Conservation (phyloP, 768 basidiomycete genomes). For the Crepidotus variabilis region DNA sequence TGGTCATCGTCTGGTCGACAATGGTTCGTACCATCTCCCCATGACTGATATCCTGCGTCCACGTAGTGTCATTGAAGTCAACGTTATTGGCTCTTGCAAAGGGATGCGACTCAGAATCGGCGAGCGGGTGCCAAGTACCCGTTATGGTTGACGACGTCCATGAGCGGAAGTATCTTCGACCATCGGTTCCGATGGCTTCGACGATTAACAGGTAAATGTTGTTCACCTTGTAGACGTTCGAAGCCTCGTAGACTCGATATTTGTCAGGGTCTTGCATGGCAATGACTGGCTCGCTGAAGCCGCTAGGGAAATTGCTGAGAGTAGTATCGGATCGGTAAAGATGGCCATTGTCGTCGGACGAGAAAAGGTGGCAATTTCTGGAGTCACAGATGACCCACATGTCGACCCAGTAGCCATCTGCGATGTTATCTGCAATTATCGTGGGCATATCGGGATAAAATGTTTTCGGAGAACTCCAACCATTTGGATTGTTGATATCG, state of each 20-base stretch:
- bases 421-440: constrained; percentile 12
- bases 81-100: constrained; percentile 17
- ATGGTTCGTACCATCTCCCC: constrained; percentile 9
- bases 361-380: constrained; percentile 16
- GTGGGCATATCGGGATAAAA: constrained; percentile 10
- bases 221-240: constrained; percentile 13
- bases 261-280: constrained; percentile 11
- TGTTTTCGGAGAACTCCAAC: constrained; percentile 13
- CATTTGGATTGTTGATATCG: constrained; percentile 13
- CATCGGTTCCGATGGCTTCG: constrained; percentile 15
- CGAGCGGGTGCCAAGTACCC: constrained; percentile 10
- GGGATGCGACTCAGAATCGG: constrained; percentile 12
- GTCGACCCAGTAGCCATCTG: constrained; percentile 15
- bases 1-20: constrained; percentile 6
- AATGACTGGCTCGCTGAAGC: constrained; percentile 14
- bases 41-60: constrained; percentile 14
- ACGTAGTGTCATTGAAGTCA: constrained; percentile 7
- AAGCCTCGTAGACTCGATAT: constrained; percentile 11
- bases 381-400: constrained; percentile 19
- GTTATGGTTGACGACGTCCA: constrained; percentile 11
- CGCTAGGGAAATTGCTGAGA: constrained; percentile 14
- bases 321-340: constrained; percentile 16
- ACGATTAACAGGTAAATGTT: constrained; percentile 12
- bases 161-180: constrained; percentile 13
- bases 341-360: constrained; percentile 19